Evolutionary conservation across 1,284 basidiomycete genomes (phyloP).

Genomic region (Testicularia cyperi): DNA sequence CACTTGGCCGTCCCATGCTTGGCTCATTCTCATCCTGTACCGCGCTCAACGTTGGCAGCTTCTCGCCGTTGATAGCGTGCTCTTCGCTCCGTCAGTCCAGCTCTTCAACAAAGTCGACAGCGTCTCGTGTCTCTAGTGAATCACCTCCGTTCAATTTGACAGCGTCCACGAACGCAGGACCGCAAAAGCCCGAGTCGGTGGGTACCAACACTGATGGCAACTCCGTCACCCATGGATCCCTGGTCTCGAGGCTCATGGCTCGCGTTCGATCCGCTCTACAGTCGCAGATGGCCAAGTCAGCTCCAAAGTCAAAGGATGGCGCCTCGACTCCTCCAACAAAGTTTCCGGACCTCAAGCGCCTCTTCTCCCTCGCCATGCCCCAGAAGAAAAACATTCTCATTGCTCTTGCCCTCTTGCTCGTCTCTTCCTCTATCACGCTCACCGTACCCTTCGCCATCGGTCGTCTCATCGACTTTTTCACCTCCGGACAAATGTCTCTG

Average conservation of each 20-base stretch:
- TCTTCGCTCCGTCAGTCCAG: too few species aligned
- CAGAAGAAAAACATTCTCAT: conserved; percentile 49
- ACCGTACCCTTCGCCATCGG: conserved; percentile 59
- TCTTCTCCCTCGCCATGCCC: conserved; percentile 53
- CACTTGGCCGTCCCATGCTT: too few species aligned
- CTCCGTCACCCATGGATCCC: too few species aligned
- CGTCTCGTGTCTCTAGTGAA: too few species aligned
- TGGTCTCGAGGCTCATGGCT: conserved; percentile 10
- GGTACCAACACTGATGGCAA: too few species aligned
- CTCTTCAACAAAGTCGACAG: too few species aligned
- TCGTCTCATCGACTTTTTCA: conserved; percentile 58
- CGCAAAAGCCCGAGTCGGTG: too few species aligned
- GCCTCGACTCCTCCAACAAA: conserved; percentile 27
- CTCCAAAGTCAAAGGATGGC: conserved; percentile 28
- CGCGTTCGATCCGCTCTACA: conserved; percentile 15
- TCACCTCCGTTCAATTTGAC: too few species aligned
- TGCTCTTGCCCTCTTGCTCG: conserved; percentile 53
- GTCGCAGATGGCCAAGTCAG: conserved; percentile 29
- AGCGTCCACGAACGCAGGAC: too few species aligned
- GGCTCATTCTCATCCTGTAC: too few species aligned
- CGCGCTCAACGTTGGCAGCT: too few species aligned
- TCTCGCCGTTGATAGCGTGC: too few species aligned
- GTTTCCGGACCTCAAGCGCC: conserved; percentile 51
- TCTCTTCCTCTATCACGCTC: conserved; percentile 71
- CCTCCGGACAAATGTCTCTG: conserved; percentile 32